A percentile compares a stretch with the other conserved stretches of the same genome.
Evolutionary conservation across 179 eudicot species (phyloP).

Genomic region (Spinacia oleracea): DNA sequence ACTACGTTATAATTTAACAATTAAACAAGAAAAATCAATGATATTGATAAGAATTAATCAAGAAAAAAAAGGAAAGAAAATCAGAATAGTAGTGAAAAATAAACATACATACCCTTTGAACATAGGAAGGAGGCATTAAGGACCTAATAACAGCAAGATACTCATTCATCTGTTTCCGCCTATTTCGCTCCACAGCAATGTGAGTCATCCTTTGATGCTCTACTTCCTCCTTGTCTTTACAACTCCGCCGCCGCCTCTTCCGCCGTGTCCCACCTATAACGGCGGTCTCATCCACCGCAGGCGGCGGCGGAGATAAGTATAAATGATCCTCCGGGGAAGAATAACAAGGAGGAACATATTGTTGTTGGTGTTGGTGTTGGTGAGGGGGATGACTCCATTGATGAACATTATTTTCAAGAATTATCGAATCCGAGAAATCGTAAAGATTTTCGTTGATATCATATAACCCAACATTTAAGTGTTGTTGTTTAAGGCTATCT

Average conservation of each 20-base stretch:
- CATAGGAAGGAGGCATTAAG: conserved; percentile 50
- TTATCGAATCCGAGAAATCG: background rate
- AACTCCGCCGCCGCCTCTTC: conserved; percentile 40
- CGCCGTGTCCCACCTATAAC: conserved; percentile 26
- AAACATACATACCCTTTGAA: conserved; percentile 39
- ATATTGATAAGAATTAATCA: background rate
- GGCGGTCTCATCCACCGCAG: too few relatives aligned
- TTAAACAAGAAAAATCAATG: background rate
- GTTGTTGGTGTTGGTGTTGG: background rate
- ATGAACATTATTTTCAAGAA: conserved; percentile 5
- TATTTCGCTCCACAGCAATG: conserved; percentile 50
- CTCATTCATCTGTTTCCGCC: conserved; percentile 53
- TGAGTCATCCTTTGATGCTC: conserved; percentile 55
- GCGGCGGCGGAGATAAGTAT: conserved; percentile 16
- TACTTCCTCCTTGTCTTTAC: conserved; percentile 48
- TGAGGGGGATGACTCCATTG: conserved; percentile 23
- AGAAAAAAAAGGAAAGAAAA: too few relatives aligned
- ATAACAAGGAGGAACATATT: background rate
- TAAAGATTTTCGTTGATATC: background rate
- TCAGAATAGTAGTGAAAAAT: background rate
- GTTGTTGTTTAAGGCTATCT: conserved; percentile 7
- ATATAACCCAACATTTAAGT: conserved; percentile 17
- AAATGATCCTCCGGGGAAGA: conserved; percentile 37
- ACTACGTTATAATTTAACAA: too few relatives aligned
- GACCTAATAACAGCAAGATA: conserved; percentile 49